phyloP scores from a whole-genome alignment of 2,329 filamentous ascomycete species.

The Ascocoryne sarcoides region DNA sequence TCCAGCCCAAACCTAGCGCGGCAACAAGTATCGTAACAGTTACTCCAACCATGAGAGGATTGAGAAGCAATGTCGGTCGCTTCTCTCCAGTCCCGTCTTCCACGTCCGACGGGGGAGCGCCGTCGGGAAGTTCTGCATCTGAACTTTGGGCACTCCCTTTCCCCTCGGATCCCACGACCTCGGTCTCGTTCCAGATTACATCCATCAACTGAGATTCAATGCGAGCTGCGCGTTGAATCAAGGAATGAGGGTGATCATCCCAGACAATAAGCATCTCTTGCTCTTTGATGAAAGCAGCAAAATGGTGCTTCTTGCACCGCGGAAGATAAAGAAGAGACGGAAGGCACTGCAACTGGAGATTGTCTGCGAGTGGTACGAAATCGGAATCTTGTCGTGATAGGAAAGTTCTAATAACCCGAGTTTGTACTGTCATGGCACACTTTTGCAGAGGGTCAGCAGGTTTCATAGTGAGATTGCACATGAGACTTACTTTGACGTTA shows the following conservation, averaged over 20 bases:
- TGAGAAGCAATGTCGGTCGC: conserved; percentile 45
- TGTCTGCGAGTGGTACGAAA: conserved; percentile 49
- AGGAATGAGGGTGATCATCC: conserved; percentile 51
- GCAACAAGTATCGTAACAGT: conserved; percentile 44
- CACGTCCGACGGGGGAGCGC: conserved; percentile 26
- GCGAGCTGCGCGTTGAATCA: conserved; percentile 42
- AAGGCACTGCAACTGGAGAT: conserved; percentile 53
- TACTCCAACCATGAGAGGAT: conserved; percentile 42
- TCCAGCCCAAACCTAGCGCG: conserved; percentile 49
- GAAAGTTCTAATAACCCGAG: conserved; percentile 53
- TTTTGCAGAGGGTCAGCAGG: conserved; percentile 26
- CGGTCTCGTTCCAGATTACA: conserved; percentile 46
- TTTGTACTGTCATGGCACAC: conserved; percentile 61
- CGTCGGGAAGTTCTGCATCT: conserved; percentile 17
- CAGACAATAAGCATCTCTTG: conserved; percentile 51
- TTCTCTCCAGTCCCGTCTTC: conserved; percentile 27
- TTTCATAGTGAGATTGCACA: not conserved
- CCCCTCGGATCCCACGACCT: conserved; percentile 29
- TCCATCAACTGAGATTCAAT: conserved; percentile 46
- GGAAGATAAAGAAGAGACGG: conserved; percentile 48
- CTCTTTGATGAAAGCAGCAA: conserved; percentile 55
- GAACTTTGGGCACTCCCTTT: conserved; percentile 17
- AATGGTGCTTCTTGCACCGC: conserved; percentile 54
- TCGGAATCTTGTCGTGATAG: conserved; percentile 38
- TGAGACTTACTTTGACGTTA: conserved; percentile 42